Evolutionary conservation across 768 basidiomycete genomes (phyloP), one percentile per base, ranked within the genome.

Genomic region (Atractiella rhizophila): DNA sequence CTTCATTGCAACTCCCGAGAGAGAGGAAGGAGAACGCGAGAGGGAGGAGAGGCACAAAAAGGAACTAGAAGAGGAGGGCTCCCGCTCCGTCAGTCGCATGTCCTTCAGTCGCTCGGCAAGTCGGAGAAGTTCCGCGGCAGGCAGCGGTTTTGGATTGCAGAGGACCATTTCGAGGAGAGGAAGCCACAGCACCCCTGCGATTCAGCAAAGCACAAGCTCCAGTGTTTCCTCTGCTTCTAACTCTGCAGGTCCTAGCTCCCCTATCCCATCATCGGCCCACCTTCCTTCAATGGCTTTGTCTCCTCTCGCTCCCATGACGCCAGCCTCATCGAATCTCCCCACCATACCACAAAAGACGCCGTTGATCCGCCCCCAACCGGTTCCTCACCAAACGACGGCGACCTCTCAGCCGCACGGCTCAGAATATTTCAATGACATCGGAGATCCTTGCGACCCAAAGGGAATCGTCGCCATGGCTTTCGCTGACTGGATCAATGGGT

Each of bases 11-110:
- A 20, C 52, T 52, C 25, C 61, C 65, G 35, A 42, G 62, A 3
- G 72, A 68, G 65, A 47, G 57, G 27, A 52, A 70, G 54, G 46
- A 28, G 43, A 59, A 61, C n/a, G 59, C 51, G 23, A 32, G 40
- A 24, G 18, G 26, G 19, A 52, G 47, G 35, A 50, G 47, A 26
- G 5, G 5, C 28, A n/a, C 8, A 45, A 28, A 16, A 7, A 8
- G 25, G 29, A 32, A 18, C 37, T 35, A 26, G 50, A 28, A 28
- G 36, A 37, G 32, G 21, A 23, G 28, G 6, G n/a, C n/a, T n/a
- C n/a, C n/a, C n/a, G n/a, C n/a, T n/a, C n/a, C n/a, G n/a, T n/a
- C n/a, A n/a, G n/a, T n/a, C n/a, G n/a, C n/a, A n/a, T n/a, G n/a
- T n/a, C n/a, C n/a, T n/a, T n/a, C n/a, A n/a, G n/a, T n/a, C n/a